Base-by-base conservation (phyloP, 192 early-diverging fungal genomes). In the Radiomyces spectabilis region DNA sequence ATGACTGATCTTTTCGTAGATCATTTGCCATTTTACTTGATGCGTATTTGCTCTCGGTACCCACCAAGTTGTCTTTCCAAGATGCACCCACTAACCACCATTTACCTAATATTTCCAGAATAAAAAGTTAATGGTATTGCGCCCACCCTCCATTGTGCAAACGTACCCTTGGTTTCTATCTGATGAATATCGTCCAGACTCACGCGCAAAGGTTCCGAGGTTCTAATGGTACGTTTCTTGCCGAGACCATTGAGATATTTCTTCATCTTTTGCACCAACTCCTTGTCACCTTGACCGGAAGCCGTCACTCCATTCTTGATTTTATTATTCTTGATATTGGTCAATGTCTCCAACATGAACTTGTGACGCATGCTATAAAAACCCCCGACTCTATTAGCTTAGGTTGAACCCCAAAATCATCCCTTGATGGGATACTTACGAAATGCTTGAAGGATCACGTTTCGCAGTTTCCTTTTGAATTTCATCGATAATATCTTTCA, bases 41-140 rank as follows among this genome's bases (percentile, higher is more conserved):
- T 16, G 46, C 39, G 41, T 70, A 62, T 44, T 73, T 44, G 27
- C 55, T 70, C 48, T 75, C 73, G 24, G 73, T 69, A 13, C 74
- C 80, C 25, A 69, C 70, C 59, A 81, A 65, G 47, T 85, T 82
- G 29, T 88, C 92, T 18, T 79, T 82, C 95, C 96, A 99, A 16
- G 92, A 89, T 2, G 93, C 76, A 21, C 96, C 96, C 6, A 97
- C 89, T 22, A 97, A 74, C 96, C 96, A 99, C 96, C 96, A 99
- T 67, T 93, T 93, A 24, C 78, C 78, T 68, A 21, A 16, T 6
- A 57, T 38, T n/a, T 26, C 21, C 7, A 53, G 30, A 65, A 47
- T 18, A 5, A 12, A 45, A 44, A 29, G 41, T 45, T 29, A 50
- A 22, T 12, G 1, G 5, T 57, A 19, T 30, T 13, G 37, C 29